phyloP scores from a whole-genome alignment of 2,329 filamentous ascomycete species.

The Parastagonospora avenae region DNA sequence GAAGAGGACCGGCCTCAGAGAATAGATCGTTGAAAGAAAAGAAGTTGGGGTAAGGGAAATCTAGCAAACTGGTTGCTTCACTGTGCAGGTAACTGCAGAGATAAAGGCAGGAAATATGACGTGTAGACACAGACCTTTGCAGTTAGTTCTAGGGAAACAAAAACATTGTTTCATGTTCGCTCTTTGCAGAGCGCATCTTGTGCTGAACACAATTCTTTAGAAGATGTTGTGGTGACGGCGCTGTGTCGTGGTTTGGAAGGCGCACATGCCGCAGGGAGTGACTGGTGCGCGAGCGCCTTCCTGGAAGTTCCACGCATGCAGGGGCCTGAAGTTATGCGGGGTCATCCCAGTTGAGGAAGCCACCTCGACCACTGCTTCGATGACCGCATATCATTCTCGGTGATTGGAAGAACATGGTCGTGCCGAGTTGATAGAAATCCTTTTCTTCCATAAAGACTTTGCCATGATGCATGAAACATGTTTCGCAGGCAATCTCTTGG shows the following conservation, averaged over 20 bases:
- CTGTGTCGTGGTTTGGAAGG: background rate
- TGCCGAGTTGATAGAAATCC: too few species aligned
- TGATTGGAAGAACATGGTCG: background rate
- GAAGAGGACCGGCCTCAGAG: conserved; percentile 3
- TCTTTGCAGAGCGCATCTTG: background rate
- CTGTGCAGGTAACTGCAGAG: background rate
- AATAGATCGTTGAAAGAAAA: background rate
- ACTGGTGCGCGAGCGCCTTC: background rate
- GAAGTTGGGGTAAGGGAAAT: background rate
- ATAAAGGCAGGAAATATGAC: conserved; percentile 3
- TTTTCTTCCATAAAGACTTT: too few species aligned
- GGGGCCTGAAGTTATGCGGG: background rate
- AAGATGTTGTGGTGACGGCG: background rate
- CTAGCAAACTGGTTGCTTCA: background rate
- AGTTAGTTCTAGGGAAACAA: background rate
- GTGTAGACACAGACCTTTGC: background rate
- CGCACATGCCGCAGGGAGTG: background rate
- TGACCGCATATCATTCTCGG: too few species aligned
- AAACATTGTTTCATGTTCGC: background rate
- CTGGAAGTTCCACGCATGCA: conserved; percentile 1
- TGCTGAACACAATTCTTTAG: background rate
- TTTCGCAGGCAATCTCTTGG: too few species aligned
- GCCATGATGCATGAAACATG: too few species aligned
- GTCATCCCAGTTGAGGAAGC: background rate
- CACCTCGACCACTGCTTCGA: background rate